Conservation (phyloP, 116 monocot species). For the Dioscorea cayenensis region DNA sequence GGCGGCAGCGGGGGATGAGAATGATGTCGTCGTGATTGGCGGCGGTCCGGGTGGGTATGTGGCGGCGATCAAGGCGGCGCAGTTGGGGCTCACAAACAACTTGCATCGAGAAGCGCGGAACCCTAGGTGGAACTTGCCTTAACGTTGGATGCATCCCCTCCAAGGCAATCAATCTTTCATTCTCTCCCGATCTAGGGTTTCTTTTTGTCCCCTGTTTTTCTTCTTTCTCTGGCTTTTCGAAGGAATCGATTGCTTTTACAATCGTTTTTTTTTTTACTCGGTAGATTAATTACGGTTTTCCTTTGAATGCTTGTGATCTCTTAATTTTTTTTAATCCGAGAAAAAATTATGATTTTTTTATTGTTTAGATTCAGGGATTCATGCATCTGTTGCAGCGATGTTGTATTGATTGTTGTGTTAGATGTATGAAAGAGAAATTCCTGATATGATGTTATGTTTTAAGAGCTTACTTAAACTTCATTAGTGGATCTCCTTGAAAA, state of each 20-base stretch:
- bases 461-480: too few relatives aligned
- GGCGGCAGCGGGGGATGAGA: slow-evolving; percentile 67
- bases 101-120: slow-evolving; percentile 93
- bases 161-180: slow-evolving; percentile 36
- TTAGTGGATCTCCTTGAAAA: too few relatives aligned
- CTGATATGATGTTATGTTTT: too few relatives aligned
- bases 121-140: slow-evolving; percentile 94
- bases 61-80: slow-evolving; percentile 95
- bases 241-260: not conserved
- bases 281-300: too few relatives aligned
- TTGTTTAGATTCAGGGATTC: too few relatives aligned
- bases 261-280: too few relatives aligned
- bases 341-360: too few relatives aligned
- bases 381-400: too few relatives aligned
- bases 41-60: slow-evolving; percentile 96
- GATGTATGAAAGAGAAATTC: too few relatives aligned
- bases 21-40: slow-evolving; percentile 93
- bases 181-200: not conserved
- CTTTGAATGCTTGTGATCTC: too few relatives aligned
- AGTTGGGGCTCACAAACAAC: slow-evolving; percentile 98
- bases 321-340: too few relatives aligned
- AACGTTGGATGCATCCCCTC: slow-evolving; percentile 99
- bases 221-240: not conserved
- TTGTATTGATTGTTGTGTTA: too few relatives aligned
- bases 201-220: not conserved